Evolutionary conservation across 1,139 yeast genomes (phyloP), one percentile per base, ranked within the genome.

Genomic region (Kurtzmaniella quercitrusa): DNA sequence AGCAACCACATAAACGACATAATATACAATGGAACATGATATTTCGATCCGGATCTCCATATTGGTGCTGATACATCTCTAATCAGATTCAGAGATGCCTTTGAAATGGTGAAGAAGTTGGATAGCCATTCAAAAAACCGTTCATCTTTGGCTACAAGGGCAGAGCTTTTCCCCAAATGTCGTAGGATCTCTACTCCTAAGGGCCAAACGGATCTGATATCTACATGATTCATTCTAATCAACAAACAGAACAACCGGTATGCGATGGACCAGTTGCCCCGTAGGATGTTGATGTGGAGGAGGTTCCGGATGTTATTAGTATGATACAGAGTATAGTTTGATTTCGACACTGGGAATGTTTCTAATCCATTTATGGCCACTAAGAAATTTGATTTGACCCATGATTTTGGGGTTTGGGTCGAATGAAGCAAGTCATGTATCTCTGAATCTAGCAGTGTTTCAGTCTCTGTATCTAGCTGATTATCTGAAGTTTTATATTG

Each of bases 141-240:
- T 19, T 65, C 69, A n/a, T 60, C 58, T 40, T 59, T 60, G 40
- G 54, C 49, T 7, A 48, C 18, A 8, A 23, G 25, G 11, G 27
- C 38, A 1, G n/a, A 10, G 3, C 18, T 21, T 19, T 10, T 14
- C 2, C 25, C 25, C 12, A 39, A 6, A 11, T 39, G 46, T 11
- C 23, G 36, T 4, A 71, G 46, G 39, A 66, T 62, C 46, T 66
- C 68, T 10, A 79, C 60, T 0, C 85, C 88, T 1, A 81, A 40
- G 1, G 83, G 77, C 88, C 89, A 82, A 9, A 82, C 58, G 1
- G 73, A 62, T 46, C 80, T 62, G 2, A 81, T 55, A 56, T 82
- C 86, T 4, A 77, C 68, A 1, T 59, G 58, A 1, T 76, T 76
- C 1, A 76, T 56, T 43, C 83, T 57, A 1, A 81, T 58, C 31